Conservation (phyloP, 805 yeast species). For the Jamesozyma gamospora region DNA sequence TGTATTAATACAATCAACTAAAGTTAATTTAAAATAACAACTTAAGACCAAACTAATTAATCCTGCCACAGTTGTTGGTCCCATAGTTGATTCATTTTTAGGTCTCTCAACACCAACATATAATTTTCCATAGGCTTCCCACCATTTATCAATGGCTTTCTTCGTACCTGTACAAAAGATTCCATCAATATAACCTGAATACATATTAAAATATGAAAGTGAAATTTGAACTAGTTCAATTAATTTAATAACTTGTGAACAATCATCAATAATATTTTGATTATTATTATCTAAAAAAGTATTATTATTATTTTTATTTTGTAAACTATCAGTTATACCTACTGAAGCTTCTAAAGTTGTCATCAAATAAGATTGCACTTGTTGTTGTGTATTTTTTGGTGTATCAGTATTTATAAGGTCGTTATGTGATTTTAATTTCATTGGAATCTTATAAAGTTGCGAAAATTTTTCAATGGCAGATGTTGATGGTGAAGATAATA, state of each 20-base stretch:
- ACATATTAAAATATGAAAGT: conserved; percentile 64
- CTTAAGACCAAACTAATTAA: conserved; percentile 68
- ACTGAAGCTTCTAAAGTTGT: background rate
- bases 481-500: conserved; percentile 61
- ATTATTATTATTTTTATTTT: background rate
- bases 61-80: conserved; percentile 65
- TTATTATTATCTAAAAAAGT: background rate
- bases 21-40: conserved; percentile 51
- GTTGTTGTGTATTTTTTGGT: too few relatives aligned
- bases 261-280: background rate
- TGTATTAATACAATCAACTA: conserved; percentile 52
- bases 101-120: conserved; percentile 27
- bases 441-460: conserved; percentile 55
- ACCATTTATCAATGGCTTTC: conserved; percentile 70
- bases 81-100: conserved; percentile 42
- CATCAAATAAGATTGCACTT: background rate
- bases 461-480: conserved; percentile 77
- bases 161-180: conserved; percentile 70
- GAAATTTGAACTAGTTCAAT: conserved; percentile 67
- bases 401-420: background rate
- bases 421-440: conserved; percentile 4
- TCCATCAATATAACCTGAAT: conserved; percentile 65
- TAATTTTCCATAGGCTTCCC: conserved; percentile 57
- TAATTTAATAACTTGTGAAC: conserved; percentile 56
- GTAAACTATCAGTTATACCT: background rate